Evolutionary conservation across 164 flowering plant species (phyloP), one percentile per base, ranked within the genome.

Genomic region (Taxillus chinensis): DNA sequence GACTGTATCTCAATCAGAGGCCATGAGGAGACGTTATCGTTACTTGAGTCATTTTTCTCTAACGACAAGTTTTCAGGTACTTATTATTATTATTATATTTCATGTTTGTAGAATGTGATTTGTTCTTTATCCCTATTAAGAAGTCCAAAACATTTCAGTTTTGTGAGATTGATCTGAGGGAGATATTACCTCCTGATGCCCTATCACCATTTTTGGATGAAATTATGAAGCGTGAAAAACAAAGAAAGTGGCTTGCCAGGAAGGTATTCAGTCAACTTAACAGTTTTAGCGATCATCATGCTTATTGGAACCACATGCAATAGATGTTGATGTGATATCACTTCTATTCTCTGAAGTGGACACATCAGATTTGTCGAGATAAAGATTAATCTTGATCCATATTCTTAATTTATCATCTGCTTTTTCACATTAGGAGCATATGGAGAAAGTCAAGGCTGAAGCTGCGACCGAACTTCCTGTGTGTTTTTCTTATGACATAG

Each of bases 41-140:
- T 87, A 66, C 70, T 69, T 93, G 55, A 89, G 96, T 69, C 99
- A 93, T 75, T 89, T 93, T 75, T 82, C 97, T 50, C 77, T 93
- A 46, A 89, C 99, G 14, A 89, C 99, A 50, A 77, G 84, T 39
- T 89, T 87, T 74, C 91, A 90, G 89, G 98, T 86, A 68, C 46
- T 41, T 42, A 8, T 45, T 27, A 27, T 27, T 27, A 27, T 5
- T 7, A 14, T 39, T 57, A 15, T 49, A 39, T 5, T 2, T 1
- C 40, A 56, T 15, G 27, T 13, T 2, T 55, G 4, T 62, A 7
- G 15, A 38, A 2, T 41, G 39, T 0, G 0, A 7, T 43, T 57
- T 60, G 4, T 9, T 37, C 54, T n/a, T 52, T 27, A 39, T 61
- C 46, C 55, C 55, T 55, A 55, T n/a, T 65, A 27, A 27, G 43